phyloP scores from a whole-genome alignment of 805 yeast species.

The Starmerella vaccinii region DNA sequence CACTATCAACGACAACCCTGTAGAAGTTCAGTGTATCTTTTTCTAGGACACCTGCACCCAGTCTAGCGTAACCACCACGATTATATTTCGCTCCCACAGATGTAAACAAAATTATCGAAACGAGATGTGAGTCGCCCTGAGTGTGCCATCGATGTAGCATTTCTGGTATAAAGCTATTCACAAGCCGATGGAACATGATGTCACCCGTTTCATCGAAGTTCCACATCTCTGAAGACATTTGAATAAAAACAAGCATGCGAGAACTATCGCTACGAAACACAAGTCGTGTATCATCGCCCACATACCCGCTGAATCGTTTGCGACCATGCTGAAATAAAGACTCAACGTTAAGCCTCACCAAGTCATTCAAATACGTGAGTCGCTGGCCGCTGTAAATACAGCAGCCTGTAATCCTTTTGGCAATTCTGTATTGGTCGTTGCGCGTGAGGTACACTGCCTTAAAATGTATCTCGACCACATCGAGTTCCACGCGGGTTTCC shows the following conservation, averaged over 20 bases:
- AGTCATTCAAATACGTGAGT: slow-evolving; percentile 46
- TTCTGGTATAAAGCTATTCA: slow-evolving; percentile 84
- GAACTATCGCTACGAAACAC: slow-evolving; percentile 90
- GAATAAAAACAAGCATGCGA: slow-evolving; percentile 68
- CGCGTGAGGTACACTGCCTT: slow-evolving; percentile 74
- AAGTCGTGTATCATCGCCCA: slow-evolving; percentile 62
- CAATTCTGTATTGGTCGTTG: slow-evolving; percentile 86
- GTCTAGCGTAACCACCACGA: neutral
- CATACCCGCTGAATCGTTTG: slow-evolving; percentile 61
- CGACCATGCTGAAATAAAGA: slow-evolving; percentile 58
- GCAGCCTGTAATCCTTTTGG: slow-evolving; percentile 47
- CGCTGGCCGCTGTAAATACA: slow-evolving; percentile 63
- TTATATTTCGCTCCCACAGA: neutral
- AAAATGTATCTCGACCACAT: slow-evolving; percentile 68
- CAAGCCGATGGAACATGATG: slow-evolving; percentile 80
- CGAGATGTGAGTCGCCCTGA: slow-evolving; percentile 77
- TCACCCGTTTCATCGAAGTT: slow-evolving; percentile 95
- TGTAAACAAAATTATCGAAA: slow-evolving; percentile 80
- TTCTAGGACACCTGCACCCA: slow-evolving; percentile 42
- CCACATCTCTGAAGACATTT: slow-evolving; percentile 94
- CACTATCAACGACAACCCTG: slow-evolving; percentile 91
- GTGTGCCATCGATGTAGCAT: slow-evolving; percentile 82
- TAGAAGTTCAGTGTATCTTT: slow-evolving; percentile 71
- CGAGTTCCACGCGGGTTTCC: slow-evolving; percentile 44
- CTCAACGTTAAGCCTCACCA: slow-evolving; percentile 54